These are phyloP conservation scores for Ceratobasidium papillatum DNA, from an alignment of 1,284 basidiomycete species.

Conservation along the genomic window DNA sequence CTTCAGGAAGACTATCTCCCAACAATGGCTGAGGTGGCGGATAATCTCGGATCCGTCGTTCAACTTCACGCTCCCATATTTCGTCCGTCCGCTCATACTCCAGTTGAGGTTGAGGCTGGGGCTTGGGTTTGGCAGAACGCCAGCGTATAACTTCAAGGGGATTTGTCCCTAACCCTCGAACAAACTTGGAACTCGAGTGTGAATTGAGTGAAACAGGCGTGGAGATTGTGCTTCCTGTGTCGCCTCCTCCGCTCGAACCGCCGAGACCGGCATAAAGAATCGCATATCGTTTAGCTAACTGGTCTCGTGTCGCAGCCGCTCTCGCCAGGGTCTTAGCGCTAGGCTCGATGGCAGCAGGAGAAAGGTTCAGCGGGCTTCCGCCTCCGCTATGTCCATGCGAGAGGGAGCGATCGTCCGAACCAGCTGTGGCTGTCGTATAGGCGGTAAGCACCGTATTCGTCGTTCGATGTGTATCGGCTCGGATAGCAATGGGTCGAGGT, in stretches of 20 bases:
- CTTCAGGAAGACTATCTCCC: slow-evolving; percentile 29
- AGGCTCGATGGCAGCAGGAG: slow-evolving; percentile 20
- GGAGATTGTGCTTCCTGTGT: background rate
- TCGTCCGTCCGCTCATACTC: background rate
- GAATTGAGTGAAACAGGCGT: background rate
- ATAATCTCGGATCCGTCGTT: slow-evolving; percentile 13
- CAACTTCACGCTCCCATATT: slow-evolving; percentile 23
- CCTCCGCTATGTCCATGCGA: background rate
- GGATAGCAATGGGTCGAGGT: background rate
- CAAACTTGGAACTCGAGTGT: background rate
- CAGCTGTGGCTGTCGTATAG: slow-evolving; percentile 28
- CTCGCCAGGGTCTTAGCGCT: slow-evolving; percentile 36
- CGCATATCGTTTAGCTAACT: slow-evolving; percentile 27
- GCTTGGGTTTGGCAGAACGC: background rate
- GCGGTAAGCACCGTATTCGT: slow-evolving; percentile 24
- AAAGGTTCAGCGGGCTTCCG: slow-evolving; percentile 3
- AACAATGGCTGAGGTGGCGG: background rate
- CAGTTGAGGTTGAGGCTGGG: background rate
- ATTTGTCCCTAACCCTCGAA: background rate
- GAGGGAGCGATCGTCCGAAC: background rate
- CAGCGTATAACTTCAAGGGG: slow-evolving; percentile 13
- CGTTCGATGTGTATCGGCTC: slow-evolving; percentile 20
- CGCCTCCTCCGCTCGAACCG: background rate
- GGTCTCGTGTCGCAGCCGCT: slow-evolving; percentile 31
- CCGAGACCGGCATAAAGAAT: slow-evolving; percentile 21